Conservation (phyloP, 139 green algal species). For the Chlorella sp. region DNA sequence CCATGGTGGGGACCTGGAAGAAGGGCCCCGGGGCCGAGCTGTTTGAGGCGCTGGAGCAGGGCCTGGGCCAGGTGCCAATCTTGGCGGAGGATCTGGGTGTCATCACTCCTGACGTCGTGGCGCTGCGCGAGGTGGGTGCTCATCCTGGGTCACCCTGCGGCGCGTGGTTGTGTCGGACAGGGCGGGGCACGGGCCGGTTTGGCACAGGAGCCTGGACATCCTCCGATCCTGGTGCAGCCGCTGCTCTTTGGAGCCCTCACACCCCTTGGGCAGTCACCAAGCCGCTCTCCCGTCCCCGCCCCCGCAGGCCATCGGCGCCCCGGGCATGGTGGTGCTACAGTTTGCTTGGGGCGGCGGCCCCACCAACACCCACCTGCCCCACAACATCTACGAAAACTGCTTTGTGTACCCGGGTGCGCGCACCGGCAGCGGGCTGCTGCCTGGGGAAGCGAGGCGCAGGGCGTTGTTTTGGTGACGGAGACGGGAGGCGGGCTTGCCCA, state of each 20-base stretch:
- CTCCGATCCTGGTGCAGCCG: neutral
- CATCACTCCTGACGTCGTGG: constrained; percentile 95
- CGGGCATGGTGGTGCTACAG: constrained; percentile 98
- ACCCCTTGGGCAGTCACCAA: too few relatives aligned
- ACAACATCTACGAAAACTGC: constrained; percentile 97
- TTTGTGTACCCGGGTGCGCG: constrained; percentile 81
- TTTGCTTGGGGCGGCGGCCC: constrained; percentile 94
- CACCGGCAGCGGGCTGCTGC: too few relatives aligned
- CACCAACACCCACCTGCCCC: constrained; percentile 94
- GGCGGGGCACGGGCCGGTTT: too few relatives aligned
- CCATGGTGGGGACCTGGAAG: constrained; percentile 88
- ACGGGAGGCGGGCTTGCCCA: too few relatives aligned
- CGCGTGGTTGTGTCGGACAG: too few relatives aligned
- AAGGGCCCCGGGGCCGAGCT: constrained; percentile 81
- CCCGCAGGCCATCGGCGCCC: constrained; percentile 83
- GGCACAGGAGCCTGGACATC: too few relatives aligned
- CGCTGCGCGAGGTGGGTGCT: constrained; percentile 64
- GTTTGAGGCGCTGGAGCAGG: constrained; percentile 74
- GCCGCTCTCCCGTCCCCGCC: too few relatives aligned
- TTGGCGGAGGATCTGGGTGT: constrained; percentile 98
- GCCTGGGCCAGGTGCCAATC: constrained; percentile 78
- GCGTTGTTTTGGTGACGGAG: too few relatives aligned
- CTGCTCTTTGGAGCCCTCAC: neutral
- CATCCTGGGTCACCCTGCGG: too few relatives aligned
- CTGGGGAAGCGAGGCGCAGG: too few relatives aligned